phyloP scores from a whole-genome alignment of 1,284 basidiomycete species.

The Afroboletus lepidellus region DNA sequence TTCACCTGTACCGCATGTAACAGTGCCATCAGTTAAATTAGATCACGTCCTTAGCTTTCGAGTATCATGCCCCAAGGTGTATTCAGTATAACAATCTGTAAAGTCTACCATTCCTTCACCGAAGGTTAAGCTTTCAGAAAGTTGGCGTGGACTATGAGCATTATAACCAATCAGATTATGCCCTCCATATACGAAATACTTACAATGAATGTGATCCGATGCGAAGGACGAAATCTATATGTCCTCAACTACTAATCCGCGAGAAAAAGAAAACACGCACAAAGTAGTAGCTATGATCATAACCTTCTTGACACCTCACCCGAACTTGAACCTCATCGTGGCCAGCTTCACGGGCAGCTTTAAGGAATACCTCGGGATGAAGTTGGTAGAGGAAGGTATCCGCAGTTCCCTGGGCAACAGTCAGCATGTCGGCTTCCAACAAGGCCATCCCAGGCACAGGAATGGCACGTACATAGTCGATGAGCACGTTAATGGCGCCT shows the following conservation, averaged over 20 bases:
- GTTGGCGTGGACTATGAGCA: conserved; percentile 67
- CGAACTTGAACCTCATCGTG: conserved; percentile 76
- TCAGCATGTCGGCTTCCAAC: conserved; percentile 6
- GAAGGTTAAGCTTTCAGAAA: conserved; percentile 62
- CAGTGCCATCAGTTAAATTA: not conserved
- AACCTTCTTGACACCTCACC: conserved; percentile 82
- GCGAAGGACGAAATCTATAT: conserved; percentile 79
- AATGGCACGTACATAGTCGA: conserved; percentile 68
- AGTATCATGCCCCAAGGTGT: not conserved
- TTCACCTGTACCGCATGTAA: conserved; percentile 4
- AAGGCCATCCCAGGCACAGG: not conserved
- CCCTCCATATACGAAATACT: conserved; percentile 27
- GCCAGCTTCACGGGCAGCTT: conserved; percentile 72
- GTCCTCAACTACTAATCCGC: conserved; percentile 65
- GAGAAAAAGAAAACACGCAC: conserved; percentile 50
- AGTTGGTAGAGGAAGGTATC: conserved; percentile 92
- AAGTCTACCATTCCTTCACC: not conserved
- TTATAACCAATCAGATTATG: not conserved
- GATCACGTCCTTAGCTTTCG: not conserved
- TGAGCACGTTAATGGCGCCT: conserved; percentile 73
- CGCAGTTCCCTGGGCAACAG: conserved; percentile 60
- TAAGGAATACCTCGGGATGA: conserved; percentile 85
- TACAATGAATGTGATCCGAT: conserved; percentile 55
- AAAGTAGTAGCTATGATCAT: conserved; percentile 94
- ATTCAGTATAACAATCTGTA: conserved; percentile 4